phyloP scores from a whole-genome alignment of 2,329 filamentous ascomycete species.

The Podosphaera aphanis region DNA sequence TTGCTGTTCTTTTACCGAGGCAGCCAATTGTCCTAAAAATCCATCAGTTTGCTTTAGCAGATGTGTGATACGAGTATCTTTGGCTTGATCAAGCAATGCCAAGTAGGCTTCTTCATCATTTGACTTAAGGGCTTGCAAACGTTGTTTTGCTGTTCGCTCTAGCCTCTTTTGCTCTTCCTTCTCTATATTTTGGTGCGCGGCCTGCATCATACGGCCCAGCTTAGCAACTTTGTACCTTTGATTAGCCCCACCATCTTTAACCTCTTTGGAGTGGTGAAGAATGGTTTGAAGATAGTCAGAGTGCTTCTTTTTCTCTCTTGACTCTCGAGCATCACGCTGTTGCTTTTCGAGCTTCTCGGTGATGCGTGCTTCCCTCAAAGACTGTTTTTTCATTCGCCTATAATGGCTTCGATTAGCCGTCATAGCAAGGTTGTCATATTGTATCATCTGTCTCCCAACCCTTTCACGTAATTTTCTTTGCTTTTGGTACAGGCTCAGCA shows the following conservation, averaged over 20 bases:
- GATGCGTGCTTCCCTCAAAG: constrained; percentile 77
- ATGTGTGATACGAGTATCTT: constrained; percentile 97
- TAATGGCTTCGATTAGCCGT: constrained; percentile 82
- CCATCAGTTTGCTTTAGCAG: constrained; percentile 90
- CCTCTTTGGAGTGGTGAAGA: constrained; percentile 56
- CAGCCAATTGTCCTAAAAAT: constrained; percentile 85
- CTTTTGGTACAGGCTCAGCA: constrained; percentile 65
- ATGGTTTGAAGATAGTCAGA: constrained; percentile 77
- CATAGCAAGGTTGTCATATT: constrained; percentile 91
- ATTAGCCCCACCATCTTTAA: constrained; percentile 40
- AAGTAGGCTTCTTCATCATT: constrained; percentile 99
- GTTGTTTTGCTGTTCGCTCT: constrained; percentile 92
- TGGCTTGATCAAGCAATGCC: constrained; percentile 91
- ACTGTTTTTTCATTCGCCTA: constrained; percentile 92
- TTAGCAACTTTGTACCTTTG: constrained; percentile 61
- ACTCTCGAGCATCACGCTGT: constrained; percentile 85
- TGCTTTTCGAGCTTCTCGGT: constrained; percentile 99
- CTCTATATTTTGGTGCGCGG: constrained; percentile 86
- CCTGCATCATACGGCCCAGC: constrained; percentile 69
- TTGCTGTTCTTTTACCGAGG: constrained; percentile 85
- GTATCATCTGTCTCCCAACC: constrained; percentile 77
- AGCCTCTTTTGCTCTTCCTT: constrained; percentile 98
- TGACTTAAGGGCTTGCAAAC: constrained; percentile 93
- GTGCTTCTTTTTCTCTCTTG: constrained; percentile 94
- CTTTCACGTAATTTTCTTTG: constrained; percentile 69